Conservation (phyloP, 2,329 filamentous ascomycete genomes). For the Zelopaecilomyces penicillatus region DNA sequence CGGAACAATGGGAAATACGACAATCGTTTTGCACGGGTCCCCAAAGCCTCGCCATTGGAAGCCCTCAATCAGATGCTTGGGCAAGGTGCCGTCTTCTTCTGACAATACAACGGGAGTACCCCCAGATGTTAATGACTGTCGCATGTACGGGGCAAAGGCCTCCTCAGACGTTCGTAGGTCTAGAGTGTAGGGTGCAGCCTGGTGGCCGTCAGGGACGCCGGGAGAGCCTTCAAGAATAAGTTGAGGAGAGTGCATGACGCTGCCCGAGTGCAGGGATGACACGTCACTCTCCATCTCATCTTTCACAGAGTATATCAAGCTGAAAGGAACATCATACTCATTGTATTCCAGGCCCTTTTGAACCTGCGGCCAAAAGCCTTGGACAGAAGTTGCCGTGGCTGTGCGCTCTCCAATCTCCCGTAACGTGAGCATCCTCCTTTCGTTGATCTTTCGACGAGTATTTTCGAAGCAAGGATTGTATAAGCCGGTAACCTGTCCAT, state of each 20-base stretch:
- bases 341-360: slow-evolving; percentile 63
- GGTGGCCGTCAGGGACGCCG: slow-evolving; percentile 58
- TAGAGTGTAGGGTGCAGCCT: slow-evolving; percentile 49
- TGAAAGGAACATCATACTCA: slow-evolving; percentile 67
- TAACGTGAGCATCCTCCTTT: slow-evolving; percentile 70
- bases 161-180: slow-evolving; percentile 62
- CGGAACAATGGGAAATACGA: slow-evolving; percentile 71
- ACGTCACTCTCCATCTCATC: slow-evolving; percentile 65
- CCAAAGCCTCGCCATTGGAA: slow-evolving; percentile 64
- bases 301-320: slow-evolving; percentile 65
- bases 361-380: slow-evolving; percentile 65
- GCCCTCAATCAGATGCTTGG: slow-evolving; percentile 54
- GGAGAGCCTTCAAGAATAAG: slow-evolving; percentile 64
- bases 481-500: slow-evolving; percentile 65
- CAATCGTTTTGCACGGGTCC: slow-evolving; percentile 60
- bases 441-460: slow-evolving; percentile 67
- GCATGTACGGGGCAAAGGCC: slow-evolving; percentile 68
- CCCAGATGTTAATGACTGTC: slow-evolving; percentile 60
- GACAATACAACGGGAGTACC: slow-evolving; percentile 60
- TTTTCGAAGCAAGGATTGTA: slow-evolving; percentile 80
- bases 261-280: slow-evolving; percentile 63
- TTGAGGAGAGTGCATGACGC: slow-evolving; percentile 50
- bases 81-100: slow-evolving; percentile 57
- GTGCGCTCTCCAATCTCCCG: slow-evolving; percentile 71
- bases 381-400: slow-evolving; percentile 61